Evolutionary conservation across 1,284 basidiomycete species (phyloP).

Genomic region (Schizopora paradoxa): DNA sequence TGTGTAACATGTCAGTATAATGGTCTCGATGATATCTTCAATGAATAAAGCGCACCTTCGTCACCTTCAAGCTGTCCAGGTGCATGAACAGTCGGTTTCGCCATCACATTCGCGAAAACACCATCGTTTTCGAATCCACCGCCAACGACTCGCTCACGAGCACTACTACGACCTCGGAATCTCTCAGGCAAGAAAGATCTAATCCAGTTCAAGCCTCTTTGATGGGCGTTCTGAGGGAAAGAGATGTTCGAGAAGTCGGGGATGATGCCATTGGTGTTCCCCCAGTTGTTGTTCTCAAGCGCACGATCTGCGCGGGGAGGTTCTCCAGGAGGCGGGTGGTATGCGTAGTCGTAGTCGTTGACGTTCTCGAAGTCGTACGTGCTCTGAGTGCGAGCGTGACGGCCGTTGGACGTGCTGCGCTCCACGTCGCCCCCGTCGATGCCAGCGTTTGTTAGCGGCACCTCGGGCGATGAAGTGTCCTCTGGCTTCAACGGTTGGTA

Average conservation of each 20-base stretch:
- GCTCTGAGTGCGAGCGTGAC: slow-evolving; percentile 1
- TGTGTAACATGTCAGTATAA: slow-evolving; percentile 25
- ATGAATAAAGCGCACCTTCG: slow-evolving; percentile 3
- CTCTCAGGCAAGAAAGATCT: slow-evolving; percentile 43
- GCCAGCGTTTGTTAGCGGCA: slow-evolving; percentile 21
- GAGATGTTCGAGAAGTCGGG: slow-evolving; percentile 46
- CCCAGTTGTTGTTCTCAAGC: slow-evolving; percentile 57
- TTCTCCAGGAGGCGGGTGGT: slow-evolving; percentile 85
- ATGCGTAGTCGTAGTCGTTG: slow-evolving; percentile 53
- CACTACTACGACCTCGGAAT: slow-evolving; percentile 22
- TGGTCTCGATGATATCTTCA: slow-evolving; percentile 7
- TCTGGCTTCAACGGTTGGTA: slow-evolving; percentile 46
- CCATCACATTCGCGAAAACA: slow-evolving; percentile 94
- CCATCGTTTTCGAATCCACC: slow-evolving; percentile 85
- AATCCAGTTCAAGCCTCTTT: slow-evolving; percentile 48
- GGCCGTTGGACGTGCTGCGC: slow-evolving; percentile 29
- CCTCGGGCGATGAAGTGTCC: slow-evolving; percentile 18
- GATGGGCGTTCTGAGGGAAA: slow-evolving; percentile 28
- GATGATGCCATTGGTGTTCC: slow-evolving; percentile 79
- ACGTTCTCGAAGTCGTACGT: slow-evolving; percentile 81
- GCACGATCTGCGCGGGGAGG: slow-evolving; percentile 64
- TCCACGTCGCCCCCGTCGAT: slow-evolving; percentile 4
- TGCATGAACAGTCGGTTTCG: slow-evolving; percentile 62
- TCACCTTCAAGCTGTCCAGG: not conserved
- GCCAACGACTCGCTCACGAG: slow-evolving; percentile 39